phyloP scores from a whole-genome alignment of 805 yeast genomes.

The Pichia nakasei region DNA sequence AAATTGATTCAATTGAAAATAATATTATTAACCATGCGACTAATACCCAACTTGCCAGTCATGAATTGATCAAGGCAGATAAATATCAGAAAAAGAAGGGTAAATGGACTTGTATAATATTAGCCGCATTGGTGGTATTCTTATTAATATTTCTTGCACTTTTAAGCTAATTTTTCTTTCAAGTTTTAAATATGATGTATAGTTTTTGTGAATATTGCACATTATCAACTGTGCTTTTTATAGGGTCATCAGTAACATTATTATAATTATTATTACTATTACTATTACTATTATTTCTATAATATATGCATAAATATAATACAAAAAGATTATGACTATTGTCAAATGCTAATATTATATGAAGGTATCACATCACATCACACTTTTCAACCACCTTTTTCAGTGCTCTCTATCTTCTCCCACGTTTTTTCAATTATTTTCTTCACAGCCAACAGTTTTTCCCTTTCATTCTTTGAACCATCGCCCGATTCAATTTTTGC shows the following conservation, averaged over 20 bases:
- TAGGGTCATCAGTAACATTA: no score
- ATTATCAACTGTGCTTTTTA: no score
- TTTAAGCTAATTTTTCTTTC: no score
- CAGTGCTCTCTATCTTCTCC: conserved; percentile 33
- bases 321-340: background rate
- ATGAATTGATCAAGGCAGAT: conserved; percentile 66
- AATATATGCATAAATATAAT: no score
- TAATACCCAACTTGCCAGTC: conserved; percentile 61
- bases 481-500: conserved; percentile 19
- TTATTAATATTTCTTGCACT: conserved; percentile 52
- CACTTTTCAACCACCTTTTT: conserved; percentile 41
- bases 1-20: conserved; percentile 76
- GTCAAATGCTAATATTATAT: no score
- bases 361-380: background rate
- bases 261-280: no score
- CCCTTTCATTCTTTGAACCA: conserved; percentile 16
- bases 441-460: conserved; percentile 28
- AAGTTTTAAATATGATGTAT: no score
- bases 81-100: conserved; percentile 61
- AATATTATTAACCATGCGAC: conserved; percentile 56
- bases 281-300: no score
- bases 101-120: conserved; percentile 63
- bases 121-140: conserved; percentile 50
- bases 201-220: no score
- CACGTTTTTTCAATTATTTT: conserved; percentile 44